These are phyloP conservation scores for Samsoniella hepiali DNA, from an alignment of 2,329 filamentous ascomycete species.

Conservation along the genomic window DNA sequence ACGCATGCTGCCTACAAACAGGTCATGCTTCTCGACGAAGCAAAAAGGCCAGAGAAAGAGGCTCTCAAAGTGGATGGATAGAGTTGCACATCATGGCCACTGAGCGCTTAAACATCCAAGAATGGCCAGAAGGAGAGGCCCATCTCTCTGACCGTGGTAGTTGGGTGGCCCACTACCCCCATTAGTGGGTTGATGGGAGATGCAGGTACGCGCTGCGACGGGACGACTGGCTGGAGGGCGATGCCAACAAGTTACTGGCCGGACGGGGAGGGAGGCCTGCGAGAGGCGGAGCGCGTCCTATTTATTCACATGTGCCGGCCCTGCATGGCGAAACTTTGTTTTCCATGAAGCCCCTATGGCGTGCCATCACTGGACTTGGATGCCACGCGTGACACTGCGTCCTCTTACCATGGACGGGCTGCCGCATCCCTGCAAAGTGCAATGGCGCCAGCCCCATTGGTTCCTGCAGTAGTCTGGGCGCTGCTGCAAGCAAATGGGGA, in stretches of 20 bases:
- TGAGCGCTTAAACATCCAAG: too few relatives aligned
- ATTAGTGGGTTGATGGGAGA: too few relatives aligned
- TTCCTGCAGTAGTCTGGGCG: slow-evolving; percentile 14
- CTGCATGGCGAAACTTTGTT: neutral
- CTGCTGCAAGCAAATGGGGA: neutral
- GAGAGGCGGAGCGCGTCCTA: too few relatives aligned
- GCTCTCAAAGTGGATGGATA: too few relatives aligned
- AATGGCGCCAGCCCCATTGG: slow-evolving; percentile 4
- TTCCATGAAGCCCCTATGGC: neutral
- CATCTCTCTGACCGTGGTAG: neutral
- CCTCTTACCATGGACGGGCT: neutral
- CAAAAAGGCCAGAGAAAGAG: too few relatives aligned
- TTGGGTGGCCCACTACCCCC: neutral
- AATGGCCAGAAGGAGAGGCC: too few relatives aligned
- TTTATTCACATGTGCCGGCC: too few relatives aligned
- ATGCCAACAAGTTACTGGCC: neutral
- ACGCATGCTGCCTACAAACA: too few relatives aligned
- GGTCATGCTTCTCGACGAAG: too few relatives aligned
- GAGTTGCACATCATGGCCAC: too few relatives aligned
- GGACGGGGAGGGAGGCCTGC: too few relatives aligned
- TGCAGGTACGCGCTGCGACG: neutral
- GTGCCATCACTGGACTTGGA: neutral
- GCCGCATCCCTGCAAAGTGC: neutral
- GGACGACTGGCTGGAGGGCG: neutral
- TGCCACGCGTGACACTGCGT: neutral